A percentile compares a stretch with the other conserved stretches of the same genome.
Evolutionary conservation across 2,329 filamentous ascomycete species (phyloP).

Genomic region (Botrytis pseudocinerea): DNA sequence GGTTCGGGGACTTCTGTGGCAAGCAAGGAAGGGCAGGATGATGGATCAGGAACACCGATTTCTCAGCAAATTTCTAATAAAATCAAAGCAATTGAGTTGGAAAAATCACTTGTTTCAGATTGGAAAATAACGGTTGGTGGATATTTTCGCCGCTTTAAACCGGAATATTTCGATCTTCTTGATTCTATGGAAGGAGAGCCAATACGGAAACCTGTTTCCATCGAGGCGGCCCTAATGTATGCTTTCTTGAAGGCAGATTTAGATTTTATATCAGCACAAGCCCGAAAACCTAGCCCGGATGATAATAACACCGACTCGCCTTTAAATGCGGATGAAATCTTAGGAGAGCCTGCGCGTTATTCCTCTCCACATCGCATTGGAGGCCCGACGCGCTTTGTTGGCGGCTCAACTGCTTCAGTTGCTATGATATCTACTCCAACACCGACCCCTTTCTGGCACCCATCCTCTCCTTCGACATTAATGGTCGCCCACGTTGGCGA

Average conservation of each 20-base stretch:
- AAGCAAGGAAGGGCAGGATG: conserved; percentile 52
- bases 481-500: conserved; percentile 91
- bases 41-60: conserved; percentile 46
- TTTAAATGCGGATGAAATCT: conserved; percentile 80
- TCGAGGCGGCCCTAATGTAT: conserved; percentile 82
- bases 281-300: conserved; percentile 72
- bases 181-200: conserved; percentile 38
- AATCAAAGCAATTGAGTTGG: conserved; percentile 64
- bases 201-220: conserved; percentile 51
- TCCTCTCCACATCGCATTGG: conserved; percentile 66
- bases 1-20: conserved; percentile 53
- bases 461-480: conserved; percentile 78
- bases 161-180: conserved; percentile 65
- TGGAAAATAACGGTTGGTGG: conserved; percentile 88
- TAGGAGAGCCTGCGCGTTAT: conserved; percentile 61
- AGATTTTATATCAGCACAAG: conserved; percentile 90
- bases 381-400: conserved; percentile 77
- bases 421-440: conserved; percentile 91
- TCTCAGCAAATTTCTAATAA: conserved; percentile 46
- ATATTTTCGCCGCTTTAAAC: conserved; percentile 89
- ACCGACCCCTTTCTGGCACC: conserved; percentile 92
- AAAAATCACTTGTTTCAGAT: conserved; percentile 68
- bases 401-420: conserved; percentile 88
- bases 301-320: conserved; percentile 73
- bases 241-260: conserved; percentile 92